A percentile compares a stretch with the other conserved stretches of the same genome.
Conservation (phyloP, 345 rosid species). For the Eucalyptus tenuipes region DNA sequence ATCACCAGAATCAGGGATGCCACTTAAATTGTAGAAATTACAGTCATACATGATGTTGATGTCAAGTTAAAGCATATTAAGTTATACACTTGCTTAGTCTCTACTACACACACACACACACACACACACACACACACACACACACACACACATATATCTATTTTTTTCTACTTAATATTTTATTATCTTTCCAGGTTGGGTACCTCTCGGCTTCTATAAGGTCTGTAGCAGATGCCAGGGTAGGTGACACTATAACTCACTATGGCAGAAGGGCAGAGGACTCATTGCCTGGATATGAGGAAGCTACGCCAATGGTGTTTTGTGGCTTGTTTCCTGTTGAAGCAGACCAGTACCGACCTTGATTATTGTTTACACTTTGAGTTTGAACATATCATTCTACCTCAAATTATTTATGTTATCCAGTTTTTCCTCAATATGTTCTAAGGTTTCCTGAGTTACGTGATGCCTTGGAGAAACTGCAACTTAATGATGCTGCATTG, state of each 20-base stretch:
- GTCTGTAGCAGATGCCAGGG: slow-evolving; percentile 97
- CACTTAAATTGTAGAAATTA: background rate
- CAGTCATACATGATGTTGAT: background rate
- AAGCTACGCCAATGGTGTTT: slow-evolving; percentile 99
- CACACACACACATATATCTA: no score
- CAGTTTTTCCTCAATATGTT: background rate
- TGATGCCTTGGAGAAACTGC: slow-evolving; percentile 94
- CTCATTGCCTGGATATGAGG: slow-evolving; percentile 85
- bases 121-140: no score
- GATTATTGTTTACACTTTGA: background rate
- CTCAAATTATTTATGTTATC: background rate
- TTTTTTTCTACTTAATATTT: background rate
- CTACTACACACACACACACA: background rate
- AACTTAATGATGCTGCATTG: slow-evolving; percentile 94
- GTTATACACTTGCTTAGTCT: background rate
- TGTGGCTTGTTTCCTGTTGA: slow-evolving; percentile 98
- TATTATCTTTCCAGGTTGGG: slow-evolving; percentile 49
- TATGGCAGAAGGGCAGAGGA: slow-evolving; percentile 60
- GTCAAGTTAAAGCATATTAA: background rate
- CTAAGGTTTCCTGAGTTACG: slow-evolving; percentile 81
- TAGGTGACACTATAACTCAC: slow-evolving; percentile 87
- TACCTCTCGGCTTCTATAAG: slow-evolving; percentile 93
- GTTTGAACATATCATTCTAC: background rate
- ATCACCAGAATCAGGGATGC: background rate
- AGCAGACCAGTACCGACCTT: slow-evolving; percentile 78